A percentile compares a stretch with the other conserved stretches of the same genome.
Evolutionary conservation across 2,329 filamentous ascomycete species (phyloP).

Genomic region (Beauveria brongniartii): DNA sequence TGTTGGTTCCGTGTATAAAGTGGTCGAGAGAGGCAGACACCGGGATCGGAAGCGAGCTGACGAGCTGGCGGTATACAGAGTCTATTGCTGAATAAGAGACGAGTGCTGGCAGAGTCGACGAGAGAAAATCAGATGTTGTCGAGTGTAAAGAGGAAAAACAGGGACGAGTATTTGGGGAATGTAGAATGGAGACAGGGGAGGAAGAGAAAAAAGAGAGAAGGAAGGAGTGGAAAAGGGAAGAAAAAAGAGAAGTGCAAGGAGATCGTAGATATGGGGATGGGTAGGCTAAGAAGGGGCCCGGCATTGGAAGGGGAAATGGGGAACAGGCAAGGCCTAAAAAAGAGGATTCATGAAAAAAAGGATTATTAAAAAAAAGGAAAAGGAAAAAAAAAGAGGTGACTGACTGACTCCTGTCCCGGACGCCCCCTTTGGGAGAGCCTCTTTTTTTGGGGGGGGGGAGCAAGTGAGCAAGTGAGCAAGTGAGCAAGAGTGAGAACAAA

Average conservation of each 20-base stretch:
- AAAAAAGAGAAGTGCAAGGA: slow-evolving; percentile 16
- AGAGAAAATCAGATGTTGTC: neutral
- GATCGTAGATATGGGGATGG: slow-evolving; percentile 14
- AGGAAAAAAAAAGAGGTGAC: neutral
- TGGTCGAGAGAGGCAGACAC: slow-evolving; percentile 13
- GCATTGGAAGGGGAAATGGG: slow-evolving; percentile 10
- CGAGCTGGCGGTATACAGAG: neutral
- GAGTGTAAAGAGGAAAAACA: neutral
- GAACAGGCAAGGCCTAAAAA: slow-evolving; percentile 1
- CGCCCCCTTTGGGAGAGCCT: neutral
- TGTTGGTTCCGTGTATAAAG: neutral
- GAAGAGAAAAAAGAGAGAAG: slow-evolving; percentile 15
- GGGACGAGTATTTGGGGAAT: slow-evolving; percentile 8
- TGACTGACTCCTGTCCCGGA: slow-evolving; percentile 11
- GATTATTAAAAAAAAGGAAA: neutral
- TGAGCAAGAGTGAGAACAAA: neutral
- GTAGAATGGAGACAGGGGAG: neutral
- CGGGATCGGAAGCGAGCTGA: slow-evolving; percentile 3
- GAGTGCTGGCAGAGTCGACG: neutral
- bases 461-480: neutral
- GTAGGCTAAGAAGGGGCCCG: slow-evolving; percentile 11
- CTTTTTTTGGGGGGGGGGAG: neutral
- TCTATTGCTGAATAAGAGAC: neutral
- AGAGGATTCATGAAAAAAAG: neutral
- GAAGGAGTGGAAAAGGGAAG: slow-evolving; percentile 15